Evolutionary conservation across 225 moss, liverwort and hornwort genomes (phyloP).

Genomic region (Thuidium tamariscinum): DNA sequence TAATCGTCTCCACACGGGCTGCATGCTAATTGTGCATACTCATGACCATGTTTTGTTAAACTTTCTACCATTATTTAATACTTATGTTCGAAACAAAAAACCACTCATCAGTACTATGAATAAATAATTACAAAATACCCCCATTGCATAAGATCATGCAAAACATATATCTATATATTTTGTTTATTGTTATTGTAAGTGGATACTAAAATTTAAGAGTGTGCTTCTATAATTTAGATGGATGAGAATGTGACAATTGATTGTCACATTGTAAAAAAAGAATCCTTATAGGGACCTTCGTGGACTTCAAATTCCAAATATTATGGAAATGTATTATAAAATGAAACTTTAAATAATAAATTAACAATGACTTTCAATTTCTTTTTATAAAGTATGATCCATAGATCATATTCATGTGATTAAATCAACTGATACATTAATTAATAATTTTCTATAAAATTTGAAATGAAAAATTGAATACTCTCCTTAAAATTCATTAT

Average conservation of each 20-base stretch:
- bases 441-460: not conserved
- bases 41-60: too few species aligned
- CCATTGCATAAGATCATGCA: not conserved
- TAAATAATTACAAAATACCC: too few species aligned
- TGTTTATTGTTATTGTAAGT: too few species aligned
- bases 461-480: not conserved
- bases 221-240: not conserved
- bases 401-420: not conserved
- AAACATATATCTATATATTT: too few species aligned
- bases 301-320: not conserved
- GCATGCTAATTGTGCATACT: too few species aligned
- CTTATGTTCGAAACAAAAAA: too few species aligned
- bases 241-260: not conserved
- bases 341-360: not conserved
- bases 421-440: not conserved
- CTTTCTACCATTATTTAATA: too few species aligned
- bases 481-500: not conserved
- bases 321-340: accelerated
- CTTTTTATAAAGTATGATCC: accelerated
- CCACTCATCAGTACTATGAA: too few species aligned
- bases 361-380: too few species aligned
- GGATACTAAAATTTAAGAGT: too few species aligned
- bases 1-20: too few species aligned
- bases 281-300: accelerated
- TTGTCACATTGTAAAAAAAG: not conserved